Evolutionary conservation across 345 rosid species (phyloP).

Genomic region (Xanthoceras sorbifolium): DNA sequence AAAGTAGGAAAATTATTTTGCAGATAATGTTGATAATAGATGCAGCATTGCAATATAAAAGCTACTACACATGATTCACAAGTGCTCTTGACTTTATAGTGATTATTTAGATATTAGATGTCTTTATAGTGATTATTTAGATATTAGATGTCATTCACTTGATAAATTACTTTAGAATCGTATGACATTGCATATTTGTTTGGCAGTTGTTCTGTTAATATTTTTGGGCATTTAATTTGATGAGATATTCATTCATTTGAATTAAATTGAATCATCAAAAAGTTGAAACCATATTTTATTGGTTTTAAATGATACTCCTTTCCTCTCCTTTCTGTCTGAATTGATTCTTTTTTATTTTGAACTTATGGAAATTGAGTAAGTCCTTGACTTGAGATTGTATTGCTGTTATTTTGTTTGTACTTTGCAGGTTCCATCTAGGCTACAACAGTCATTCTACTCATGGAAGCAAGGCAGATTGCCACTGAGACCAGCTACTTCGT

Average conservation of each 20-base stretch:
- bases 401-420: background rate
- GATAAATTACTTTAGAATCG: background rate
- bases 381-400: background rate
- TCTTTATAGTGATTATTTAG: background rate
- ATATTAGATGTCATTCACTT: background rate
- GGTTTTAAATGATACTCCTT: background rate
- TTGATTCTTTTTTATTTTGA: background rate
- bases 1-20: background rate
- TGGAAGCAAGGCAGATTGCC: conserved; percentile 49
- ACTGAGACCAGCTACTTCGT: conserved; percentile 29
- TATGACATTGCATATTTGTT: background rate
- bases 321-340: background rate
- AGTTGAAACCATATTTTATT: background rate
- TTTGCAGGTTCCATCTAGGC: conserved; percentile 61
- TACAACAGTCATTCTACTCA: conserved; percentile 50
- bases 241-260: background rate
- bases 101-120: too few relatives aligned
- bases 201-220: background rate
- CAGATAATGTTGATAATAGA: background rate
- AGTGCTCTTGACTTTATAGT: background rate
- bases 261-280: background rate
- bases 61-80: background rate
- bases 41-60: too few relatives aligned
- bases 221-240: background rate
- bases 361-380: background rate